Base-by-base conservation (phyloP, 2,329 filamentous ascomycete genomes). In the Alternaria hordeiaustralica region DNA sequence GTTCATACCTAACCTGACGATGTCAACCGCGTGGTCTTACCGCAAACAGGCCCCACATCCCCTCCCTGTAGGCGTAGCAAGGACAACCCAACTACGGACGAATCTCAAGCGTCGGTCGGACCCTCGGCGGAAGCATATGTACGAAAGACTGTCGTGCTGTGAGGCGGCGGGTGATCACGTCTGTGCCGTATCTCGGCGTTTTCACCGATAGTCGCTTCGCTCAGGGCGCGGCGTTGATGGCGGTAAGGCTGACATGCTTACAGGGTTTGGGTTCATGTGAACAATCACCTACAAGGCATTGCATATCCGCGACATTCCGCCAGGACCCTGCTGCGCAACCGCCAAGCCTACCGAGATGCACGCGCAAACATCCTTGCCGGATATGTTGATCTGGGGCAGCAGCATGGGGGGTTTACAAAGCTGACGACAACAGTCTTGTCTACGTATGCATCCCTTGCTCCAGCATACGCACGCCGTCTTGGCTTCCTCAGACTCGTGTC, bases 261-360 rank as follows among this genome's bases (percentile, higher is more conserved):
- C 49, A 53, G 33, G 49, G 30, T 25, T 41, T 28, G 12, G 21
- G 49, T 53, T 30, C 30, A 53, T 23, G 49, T 15, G 18, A 30
- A 51, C 18, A 10, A 51, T 21, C 49, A 18, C 30, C 49, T 23
- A 23, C 49, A 36, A 23, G 15, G n/a, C 8, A 36, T 8, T 15
- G 18, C 28, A 25, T 53, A 53, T 53, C 49, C 49, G 49, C 49
- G 49, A 53, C 49, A 53, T 23, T 53, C 49, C 49, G 49, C 33
- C 30, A 53, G 49, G 9, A 53, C 23, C 36, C 36, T 41, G 36
- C 36, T n/a, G 15, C 36, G 36, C 36, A n/a, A 18, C 36, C 36
- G 36, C 36, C 36, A 41, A 41, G 36, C 2, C 36, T 41, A 41
- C 36, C 36, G 36, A 41, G 36, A 41, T 41, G 36, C 36, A 33